Evolutionary conservation across 208 protist species (phyloP).

Genomic region (Giardia muris): DNA sequence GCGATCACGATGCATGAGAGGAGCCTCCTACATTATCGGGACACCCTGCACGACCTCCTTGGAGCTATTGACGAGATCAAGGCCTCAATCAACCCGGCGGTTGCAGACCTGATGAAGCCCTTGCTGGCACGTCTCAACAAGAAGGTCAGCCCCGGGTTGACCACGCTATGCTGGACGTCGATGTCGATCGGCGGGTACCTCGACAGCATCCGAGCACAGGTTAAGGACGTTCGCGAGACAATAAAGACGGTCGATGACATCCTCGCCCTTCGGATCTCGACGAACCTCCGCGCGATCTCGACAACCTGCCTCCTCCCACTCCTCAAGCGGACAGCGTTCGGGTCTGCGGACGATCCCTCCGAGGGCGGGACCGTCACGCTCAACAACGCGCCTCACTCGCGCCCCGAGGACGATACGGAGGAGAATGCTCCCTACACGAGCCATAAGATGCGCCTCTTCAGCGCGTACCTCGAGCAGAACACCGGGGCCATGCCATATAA

Average conservation of each 20-base stretch:
- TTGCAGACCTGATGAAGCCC: constrained; percentile 57
- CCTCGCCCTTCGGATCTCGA: background rate
- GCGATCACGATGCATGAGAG: constrained; percentile 71
- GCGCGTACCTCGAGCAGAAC: constrained; percentile 21
- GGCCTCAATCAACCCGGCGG: constrained; percentile 32
- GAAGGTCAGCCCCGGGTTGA: constrained; percentile 53
- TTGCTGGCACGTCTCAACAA: constrained; percentile 67
- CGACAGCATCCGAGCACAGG: constrained; percentile 37
- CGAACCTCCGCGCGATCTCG: background rate
- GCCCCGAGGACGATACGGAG: background rate
- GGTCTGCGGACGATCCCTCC: background rate
- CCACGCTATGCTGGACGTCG: constrained; percentile 48
- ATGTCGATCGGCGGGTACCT: constrained; percentile 80
- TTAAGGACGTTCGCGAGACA: background rate
- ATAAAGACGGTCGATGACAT: background rate
- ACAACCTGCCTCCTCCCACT: background rate
- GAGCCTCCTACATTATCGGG: constrained; percentile 60
- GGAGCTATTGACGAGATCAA: constrained; percentile 47
- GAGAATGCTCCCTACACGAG: background rate
- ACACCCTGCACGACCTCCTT: constrained; percentile 53
- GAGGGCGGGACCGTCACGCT: constrained; percentile 1
- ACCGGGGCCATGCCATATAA: constrained; percentile 21
- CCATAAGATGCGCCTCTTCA: background rate
- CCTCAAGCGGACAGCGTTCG: background rate
- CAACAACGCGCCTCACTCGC: background rate